These are phyloP conservation scores for Camptophora hylomeconis DNA, from an alignment of 2,329 filamentous ascomycete genomes.

Conservation along the genomic window DNA sequence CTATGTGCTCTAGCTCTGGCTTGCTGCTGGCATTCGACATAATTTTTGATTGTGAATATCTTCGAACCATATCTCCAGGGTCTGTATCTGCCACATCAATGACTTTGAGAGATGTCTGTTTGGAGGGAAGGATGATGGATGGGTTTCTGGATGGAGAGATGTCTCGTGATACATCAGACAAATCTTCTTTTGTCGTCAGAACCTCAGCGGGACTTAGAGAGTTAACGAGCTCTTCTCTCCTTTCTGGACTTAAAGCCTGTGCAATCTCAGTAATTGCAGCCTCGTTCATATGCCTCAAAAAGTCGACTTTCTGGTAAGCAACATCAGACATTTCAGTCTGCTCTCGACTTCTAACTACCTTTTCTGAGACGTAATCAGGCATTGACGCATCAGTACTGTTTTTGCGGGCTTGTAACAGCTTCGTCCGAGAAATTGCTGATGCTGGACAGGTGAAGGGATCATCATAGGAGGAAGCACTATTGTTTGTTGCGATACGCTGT, in stretches of 20 bases:
- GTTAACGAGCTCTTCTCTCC: slow-evolving; percentile 20
- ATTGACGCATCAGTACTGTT: slow-evolving; percentile 35
- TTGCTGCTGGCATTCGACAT: too few relatives aligned
- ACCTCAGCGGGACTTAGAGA: slow-evolving; percentile 25
- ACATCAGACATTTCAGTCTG: slow-evolving; percentile 29
- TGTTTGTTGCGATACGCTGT: not conserved
- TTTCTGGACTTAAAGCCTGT: slow-evolving; percentile 11
- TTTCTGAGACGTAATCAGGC: slow-evolving; percentile 33
- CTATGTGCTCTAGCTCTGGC: too few relatives aligned
- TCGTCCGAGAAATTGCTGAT: slow-evolving; percentile 1
- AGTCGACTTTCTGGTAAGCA: slow-evolving; percentile 20
- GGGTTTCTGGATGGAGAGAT: too few relatives aligned
- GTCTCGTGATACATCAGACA: too few relatives aligned
- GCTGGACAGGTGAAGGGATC: slow-evolving; percentile 5
- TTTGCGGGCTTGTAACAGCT: slow-evolving; percentile 8
- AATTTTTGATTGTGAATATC: too few relatives aligned
- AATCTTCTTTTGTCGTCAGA: too few relatives aligned
- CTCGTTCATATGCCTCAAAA: slow-evolving; percentile 27
- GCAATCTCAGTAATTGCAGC: slow-evolving; percentile 23
- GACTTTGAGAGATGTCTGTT: too few relatives aligned
- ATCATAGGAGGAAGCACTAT: not conserved
- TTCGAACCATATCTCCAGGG: too few relatives aligned
- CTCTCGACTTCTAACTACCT: slow-evolving; percentile 26
- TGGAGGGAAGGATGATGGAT: too few relatives aligned
- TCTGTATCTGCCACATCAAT: too few relatives aligned